Percentiles rank a stretch among this genome's conserved stretches.
Conservation (phyloP, 371 early-diverging fungal species). For the Dichotomocladium elegans region DNA sequence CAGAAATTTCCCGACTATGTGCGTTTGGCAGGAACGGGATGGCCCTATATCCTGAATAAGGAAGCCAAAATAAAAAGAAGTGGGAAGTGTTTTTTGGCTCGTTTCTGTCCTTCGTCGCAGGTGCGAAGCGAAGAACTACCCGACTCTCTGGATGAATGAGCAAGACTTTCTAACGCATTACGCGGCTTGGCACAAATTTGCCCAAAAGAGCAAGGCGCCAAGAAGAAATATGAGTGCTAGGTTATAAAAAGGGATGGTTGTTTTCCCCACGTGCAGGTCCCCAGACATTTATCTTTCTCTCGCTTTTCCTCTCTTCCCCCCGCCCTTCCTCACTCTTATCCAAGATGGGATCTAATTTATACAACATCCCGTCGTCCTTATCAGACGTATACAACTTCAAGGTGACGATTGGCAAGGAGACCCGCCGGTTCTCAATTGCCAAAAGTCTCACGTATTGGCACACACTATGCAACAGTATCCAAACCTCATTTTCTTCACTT, state of each 20-base stretch:
- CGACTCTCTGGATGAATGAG: too few relatives aligned
- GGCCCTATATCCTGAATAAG: too few relatives aligned
- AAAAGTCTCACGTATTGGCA: constrained; percentile 3
- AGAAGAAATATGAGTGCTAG: background rate
- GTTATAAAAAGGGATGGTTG: background rate
- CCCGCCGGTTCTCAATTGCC: constrained; percentile 5
- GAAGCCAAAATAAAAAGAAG: too few relatives aligned
- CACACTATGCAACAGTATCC: constrained; percentile 1
- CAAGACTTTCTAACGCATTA: too few relatives aligned
- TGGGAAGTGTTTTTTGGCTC: too few relatives aligned
- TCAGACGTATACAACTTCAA: constrained; percentile 4
- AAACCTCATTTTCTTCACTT: constrained; percentile 2
- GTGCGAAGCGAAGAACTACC: too few relatives aligned
- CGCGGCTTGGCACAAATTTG: background rate
- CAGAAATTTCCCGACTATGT: too few relatives aligned
- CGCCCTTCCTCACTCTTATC: background rate
- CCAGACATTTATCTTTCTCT: background rate
- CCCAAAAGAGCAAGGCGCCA: background rate
- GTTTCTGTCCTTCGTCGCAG: too few relatives aligned
- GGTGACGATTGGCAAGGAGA: constrained; percentile 9
- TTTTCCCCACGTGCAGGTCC: background rate
- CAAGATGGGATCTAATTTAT: too few relatives aligned
- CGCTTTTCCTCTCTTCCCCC: background rate
- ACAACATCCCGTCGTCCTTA: too few relatives aligned
- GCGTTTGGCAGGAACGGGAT: too few relatives aligned